Evolutionary conservation across 805 yeast species (phyloP).

Genomic region (Candida sonorensis): DNA sequence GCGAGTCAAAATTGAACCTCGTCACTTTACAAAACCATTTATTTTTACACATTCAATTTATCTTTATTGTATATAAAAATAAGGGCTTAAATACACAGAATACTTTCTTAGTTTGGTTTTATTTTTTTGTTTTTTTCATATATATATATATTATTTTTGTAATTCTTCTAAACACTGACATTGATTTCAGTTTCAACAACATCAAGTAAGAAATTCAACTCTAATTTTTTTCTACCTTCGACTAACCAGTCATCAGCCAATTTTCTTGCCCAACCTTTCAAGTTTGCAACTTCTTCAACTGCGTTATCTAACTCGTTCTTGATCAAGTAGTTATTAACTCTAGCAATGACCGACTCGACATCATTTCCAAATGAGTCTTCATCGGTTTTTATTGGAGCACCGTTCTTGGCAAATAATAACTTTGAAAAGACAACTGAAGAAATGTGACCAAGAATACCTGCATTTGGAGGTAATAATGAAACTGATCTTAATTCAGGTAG

Average conservation of each 20-base stretch:
- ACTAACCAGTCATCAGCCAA: slow-evolving; percentile 88
- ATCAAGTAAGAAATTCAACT: slow-evolving; percentile 72
- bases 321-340: slow-evolving; percentile 69
- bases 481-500: slow-evolving; percentile 85
- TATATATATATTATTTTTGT: neutral
- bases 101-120: too few species aligned
- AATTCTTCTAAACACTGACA: slow-evolving; percentile 20
- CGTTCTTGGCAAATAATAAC: slow-evolving; percentile 70
- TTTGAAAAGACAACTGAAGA: slow-evolving; percentile 73
- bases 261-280: slow-evolving; percentile 90
- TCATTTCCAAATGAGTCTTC: slow-evolving; percentile 52
- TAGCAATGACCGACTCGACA: slow-evolving; percentile 80
- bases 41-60: too few species aligned
- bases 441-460: slow-evolving; percentile 90
- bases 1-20: too few species aligned
- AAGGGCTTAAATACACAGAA: too few species aligned
- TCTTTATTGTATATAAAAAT: too few species aligned
- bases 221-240: slow-evolving; percentile 85
- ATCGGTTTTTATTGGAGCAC: slow-evolving; percentile 46
- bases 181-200: slow-evolving; percentile 62
- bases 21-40: too few species aligned
- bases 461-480: slow-evolving; percentile 86
- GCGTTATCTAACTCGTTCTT: slow-evolving; percentile 80
- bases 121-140: neutral
- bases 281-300: slow-evolving; percentile 81